Evolutionary conservation across 345 rosid species (phyloP).

Genomic region (Lepidium aucheri): DNA sequence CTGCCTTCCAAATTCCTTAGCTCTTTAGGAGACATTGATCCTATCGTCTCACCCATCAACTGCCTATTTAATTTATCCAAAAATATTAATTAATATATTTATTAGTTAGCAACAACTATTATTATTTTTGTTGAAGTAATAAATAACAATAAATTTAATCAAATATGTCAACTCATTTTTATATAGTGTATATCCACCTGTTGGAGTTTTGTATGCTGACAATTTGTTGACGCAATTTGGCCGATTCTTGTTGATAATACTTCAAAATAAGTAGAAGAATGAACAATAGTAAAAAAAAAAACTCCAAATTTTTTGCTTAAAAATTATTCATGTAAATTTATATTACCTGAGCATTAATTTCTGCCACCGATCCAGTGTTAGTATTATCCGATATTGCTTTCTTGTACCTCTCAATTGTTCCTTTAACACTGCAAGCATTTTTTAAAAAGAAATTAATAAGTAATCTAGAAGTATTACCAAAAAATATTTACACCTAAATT

Average conservation of each 20-base stretch:
- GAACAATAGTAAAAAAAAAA: neutral
- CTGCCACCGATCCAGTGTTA: conserved; percentile 61
- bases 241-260: conserved; percentile 90
- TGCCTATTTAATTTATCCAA: conserved; percentile 33
- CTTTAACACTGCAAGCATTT: conserved; percentile 59
- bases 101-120: neutral
- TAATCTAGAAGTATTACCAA: neutral
- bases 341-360: conserved; percentile 85
- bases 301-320: neutral
- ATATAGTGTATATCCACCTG: conserved; percentile 38
- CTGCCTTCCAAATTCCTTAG: conserved; percentile 59
- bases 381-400: conserved; percentile 64
- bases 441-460: neutral
- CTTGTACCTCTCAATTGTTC: conserved; percentile 93
- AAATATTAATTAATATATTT: neutral
- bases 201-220: conserved; percentile 57
- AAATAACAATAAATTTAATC: neutral
- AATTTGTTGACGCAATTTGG: conserved; percentile 59
- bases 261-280: conserved; percentile 8
- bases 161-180: neutral
- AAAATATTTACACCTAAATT: neutral
- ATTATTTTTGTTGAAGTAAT: too few relatives aligned
- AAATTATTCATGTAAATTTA: neutral
- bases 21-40: conserved; percentile 40
- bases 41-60: conserved; percentile 72